Base-by-base conservation (phyloP, 1,284 basidiomycete genomes). In the Sporisorium graminicola region DNA sequence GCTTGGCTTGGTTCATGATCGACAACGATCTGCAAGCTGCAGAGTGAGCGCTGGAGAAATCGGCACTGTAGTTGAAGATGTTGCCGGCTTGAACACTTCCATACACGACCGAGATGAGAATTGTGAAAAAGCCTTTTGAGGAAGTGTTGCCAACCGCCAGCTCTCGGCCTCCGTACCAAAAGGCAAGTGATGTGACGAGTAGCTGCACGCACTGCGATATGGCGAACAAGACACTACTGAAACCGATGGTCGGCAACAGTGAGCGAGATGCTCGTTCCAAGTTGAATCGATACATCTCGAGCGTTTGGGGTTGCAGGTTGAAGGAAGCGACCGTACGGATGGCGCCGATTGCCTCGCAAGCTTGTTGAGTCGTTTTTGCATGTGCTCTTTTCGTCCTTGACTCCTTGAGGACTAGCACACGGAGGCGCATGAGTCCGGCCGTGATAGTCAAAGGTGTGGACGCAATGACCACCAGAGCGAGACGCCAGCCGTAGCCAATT, bases 271-370 rank as follows among this genome's bases (percentile, higher is more conserved):
- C 74, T 2, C 26, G 44, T 24, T 49, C 40, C 31, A 67, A 58
- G 47, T 55, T 64, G 27, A 53, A 29, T 33, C 63, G 46, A 75
- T 85, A 85, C 31, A 79, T 62, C 3, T 58, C 16, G 40, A 63
- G 49, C 60, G 77, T 75, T 47, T 82, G 69, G 0, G 60, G 62
- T 64, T 85, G 83, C 24, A 82, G 59, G 0, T 94, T 96, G 54
- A 98, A 88, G 1, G 92, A 90, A 1, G 94, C 94, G 46, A 98
- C 94, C 6, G 95, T 98, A 22, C 94, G 90, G 80, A 98, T 96
- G 8, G 94, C 89, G 12, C 90, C 92, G 20, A 94, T 93, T 35
- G 94, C 94, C 86, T 98, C 95, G 68, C 87, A 90, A 35, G 95
- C 95, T 24, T 95, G 86, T 79, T 96, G 94, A n/a, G 95, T 93